A percentile compares a stretch with the other conserved stretches of the same genome.
phyloP scores from a whole-genome alignment of 139 green algal species.

The Auxenochlorella pyrenoidosa region DNA sequence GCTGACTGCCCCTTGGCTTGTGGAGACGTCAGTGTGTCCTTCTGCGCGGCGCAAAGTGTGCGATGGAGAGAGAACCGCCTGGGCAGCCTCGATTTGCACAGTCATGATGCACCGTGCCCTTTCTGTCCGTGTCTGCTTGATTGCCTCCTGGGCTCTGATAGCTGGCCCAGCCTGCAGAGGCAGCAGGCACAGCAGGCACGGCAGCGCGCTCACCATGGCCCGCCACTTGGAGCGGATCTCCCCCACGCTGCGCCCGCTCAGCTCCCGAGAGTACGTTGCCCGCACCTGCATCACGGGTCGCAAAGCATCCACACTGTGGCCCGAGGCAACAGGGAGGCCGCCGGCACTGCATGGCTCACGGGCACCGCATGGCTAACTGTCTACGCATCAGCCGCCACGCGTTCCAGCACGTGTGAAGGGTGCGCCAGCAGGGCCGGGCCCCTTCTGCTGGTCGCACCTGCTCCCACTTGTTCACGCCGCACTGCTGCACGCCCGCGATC shows the following conservation, averaged over 20 bases:
- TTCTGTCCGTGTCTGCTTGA: too few species aligned
- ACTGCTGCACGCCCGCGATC: constrained; percentile 1
- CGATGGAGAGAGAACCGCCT: too few species aligned
- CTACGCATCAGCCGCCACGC: too few species aligned
- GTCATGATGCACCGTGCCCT: too few species aligned
- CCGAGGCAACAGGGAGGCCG: too few species aligned
- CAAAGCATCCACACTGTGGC: too few species aligned
- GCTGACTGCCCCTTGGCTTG: not conserved
- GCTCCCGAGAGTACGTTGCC: not conserved
- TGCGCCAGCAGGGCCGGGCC: not conserved
- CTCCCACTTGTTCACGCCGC: constrained; percentile 27
- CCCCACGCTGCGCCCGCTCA: constrained; percentile 28
- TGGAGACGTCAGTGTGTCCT: not conserved
- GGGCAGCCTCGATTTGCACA: too few species aligned
- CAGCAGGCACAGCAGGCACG: not conserved
- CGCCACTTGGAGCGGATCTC: constrained; percentile 26
- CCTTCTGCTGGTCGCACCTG: not conserved
- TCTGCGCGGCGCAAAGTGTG: not conserved
- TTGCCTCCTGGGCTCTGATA: too few species aligned
- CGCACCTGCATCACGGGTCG: not conserved
- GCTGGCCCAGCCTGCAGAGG: too few species aligned
- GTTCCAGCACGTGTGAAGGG: too few species aligned
- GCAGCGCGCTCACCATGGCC: not conserved
- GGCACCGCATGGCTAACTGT: too few species aligned
- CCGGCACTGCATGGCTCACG: too few species aligned